Evolutionary conservation across 192 early-diverging fungal species (phyloP).

Genomic region (Diversispora eburnea): DNA sequence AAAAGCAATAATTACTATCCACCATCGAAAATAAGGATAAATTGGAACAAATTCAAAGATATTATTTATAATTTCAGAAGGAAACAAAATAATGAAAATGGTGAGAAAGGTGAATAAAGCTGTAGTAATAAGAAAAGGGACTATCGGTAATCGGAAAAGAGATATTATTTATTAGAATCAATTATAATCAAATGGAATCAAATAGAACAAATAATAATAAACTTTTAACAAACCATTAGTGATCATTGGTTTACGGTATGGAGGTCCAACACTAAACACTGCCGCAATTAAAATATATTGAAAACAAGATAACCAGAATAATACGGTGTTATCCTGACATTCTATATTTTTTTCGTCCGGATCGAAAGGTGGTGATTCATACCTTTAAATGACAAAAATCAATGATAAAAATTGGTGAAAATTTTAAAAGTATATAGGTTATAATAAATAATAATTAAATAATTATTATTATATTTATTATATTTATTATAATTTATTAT

Average conservation of each 20-base stretch:
- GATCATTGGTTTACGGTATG: conserved; percentile 85
- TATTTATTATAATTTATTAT: conserved; percentile 51
- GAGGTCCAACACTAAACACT: conserved; percentile 94
- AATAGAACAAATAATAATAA: neutral
- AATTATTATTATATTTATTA: conserved; percentile 22
- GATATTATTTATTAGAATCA: neutral
- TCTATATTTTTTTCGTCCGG: conserved; percentile 64
- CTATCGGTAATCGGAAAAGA: conserved; percentile 38
- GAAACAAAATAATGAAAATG: conserved; percentile 48
- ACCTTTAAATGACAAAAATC: conserved; percentile 30
- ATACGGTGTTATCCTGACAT: conserved; percentile 86
- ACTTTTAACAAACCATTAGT: conserved; percentile 67
- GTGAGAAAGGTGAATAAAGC: conserved; percentile 49
- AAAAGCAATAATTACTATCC: conserved; percentile 56
- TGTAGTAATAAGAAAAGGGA: conserved; percentile 67
- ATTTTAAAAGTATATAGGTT: too few species aligned
- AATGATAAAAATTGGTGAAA: neutral
- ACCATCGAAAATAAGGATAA: conserved; percentile 52
- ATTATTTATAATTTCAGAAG: conserved; percentile 45
- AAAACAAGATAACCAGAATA: conserved; percentile 88
- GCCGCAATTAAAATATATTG: conserved; percentile 90
- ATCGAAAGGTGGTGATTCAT: conserved; percentile 55
- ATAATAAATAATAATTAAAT: too few species aligned
- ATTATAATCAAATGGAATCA: neutral
- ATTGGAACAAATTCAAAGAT: conserved; percentile 69